Base-by-base conservation (phyloP, 805 yeast species). In the Diddensiella santjacobensis region DNA sequence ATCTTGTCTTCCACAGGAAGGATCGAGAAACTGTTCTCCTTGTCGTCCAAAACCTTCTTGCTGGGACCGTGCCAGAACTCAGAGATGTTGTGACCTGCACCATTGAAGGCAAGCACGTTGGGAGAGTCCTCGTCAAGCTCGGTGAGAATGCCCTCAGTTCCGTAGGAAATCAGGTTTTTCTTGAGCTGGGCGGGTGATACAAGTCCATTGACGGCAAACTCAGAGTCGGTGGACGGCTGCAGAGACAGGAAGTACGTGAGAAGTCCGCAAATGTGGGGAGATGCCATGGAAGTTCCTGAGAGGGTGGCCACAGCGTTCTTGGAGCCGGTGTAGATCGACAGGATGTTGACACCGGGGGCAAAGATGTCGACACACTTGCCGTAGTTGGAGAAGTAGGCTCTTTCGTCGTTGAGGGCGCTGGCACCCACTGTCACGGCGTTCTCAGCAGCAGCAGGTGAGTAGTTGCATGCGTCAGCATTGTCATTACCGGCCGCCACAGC, bases 401-500 rank as follows among this genome's bases (percentile, higher is more conserved):
- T 68, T 45, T 68, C 68, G 53, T 75, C 79, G 29, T 64, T 57
- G 43, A 66, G 62, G 46, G 73, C 71, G 33, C 76, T 64, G 40
- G 79, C 78, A 52, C 78, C 79, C 22, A 74, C 81, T 22, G 79
- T 76, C 53, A 77, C 70, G 18, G 63, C 79, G 55, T 71, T 68
- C 51, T 67, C 72, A n/a, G 83, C 81, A 50, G 75, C 71, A 6
- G 83, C 82, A 29, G 83, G 83, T n/a, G 83, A 79, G 51, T 70
- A 69, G 55, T 73, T 68, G 65, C 81, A 79, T 11, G 83, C 83
- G 56, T 78, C 82, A 42, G 73, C 74, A 62, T 77, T 74, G 58
- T 78, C 82, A 62, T 78, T 78, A 62, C 83, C 83, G 24, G 83
- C 83, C 44, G 83, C 83, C 52, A 78, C 83, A 35, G 81, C 80